Conservation (phyloP, 257 asterid species). For the Solanum paucissectum region DNA sequence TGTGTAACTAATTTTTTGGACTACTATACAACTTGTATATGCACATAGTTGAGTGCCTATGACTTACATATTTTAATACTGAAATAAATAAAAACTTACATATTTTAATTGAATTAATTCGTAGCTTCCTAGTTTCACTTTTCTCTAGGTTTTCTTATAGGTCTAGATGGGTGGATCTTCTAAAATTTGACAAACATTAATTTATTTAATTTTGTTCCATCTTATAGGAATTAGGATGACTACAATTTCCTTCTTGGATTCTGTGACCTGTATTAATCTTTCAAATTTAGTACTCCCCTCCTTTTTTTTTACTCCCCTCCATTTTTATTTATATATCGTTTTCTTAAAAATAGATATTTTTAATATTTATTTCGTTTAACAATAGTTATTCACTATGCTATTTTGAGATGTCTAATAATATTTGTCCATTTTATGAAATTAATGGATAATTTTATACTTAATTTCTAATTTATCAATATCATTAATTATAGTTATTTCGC, state of each 20-base stretch:
- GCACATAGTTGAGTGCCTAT: neutral
- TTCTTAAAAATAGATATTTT: no score
- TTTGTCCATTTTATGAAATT: no score
- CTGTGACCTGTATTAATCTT: neutral
- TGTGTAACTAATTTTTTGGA: neutral
- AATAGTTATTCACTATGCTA: rapidly evolving
- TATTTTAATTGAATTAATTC: neutral
- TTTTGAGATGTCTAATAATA: no score
- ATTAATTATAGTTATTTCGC: no score
- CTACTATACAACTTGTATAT: neutral
- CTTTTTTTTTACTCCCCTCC: no score
- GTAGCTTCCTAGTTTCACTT: neutral
- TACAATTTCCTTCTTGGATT: neutral
- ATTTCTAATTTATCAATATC: no score
- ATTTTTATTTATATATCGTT: no score
- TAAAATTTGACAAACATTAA: neutral
- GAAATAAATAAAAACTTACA: neutral
- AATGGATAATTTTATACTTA: no score
- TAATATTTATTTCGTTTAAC: rapidly evolving
- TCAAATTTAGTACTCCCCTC: neutral
- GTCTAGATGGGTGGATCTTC: neutral
- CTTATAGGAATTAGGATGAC: neutral
- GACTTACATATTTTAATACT: neutral
- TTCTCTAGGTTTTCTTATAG: neutral
- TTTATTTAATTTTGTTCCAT: neutral